Base-by-base conservation (phyloP, 1,284 basidiomycete species). In the Rhodofomes roseus region DNA sequence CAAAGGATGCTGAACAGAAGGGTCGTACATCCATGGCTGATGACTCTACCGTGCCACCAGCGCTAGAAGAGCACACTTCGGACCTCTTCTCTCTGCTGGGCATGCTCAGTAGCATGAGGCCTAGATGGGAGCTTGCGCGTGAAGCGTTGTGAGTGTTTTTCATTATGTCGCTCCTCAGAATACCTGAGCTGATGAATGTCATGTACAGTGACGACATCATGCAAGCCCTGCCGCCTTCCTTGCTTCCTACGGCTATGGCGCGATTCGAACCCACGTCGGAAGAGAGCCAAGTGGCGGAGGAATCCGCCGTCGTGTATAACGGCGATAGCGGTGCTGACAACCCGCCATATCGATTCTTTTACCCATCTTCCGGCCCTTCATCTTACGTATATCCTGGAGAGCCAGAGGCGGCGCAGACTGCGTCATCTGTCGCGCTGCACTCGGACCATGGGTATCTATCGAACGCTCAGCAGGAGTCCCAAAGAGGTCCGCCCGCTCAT, bases 81-180 rank as follows among this genome's bases (percentile, higher is more conserved):
- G 70, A 73, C 48, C 53, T 73, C 25, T 54, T 62, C 6, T 65
- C 64, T 43, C 43, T 71, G 23, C 61, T 73, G 55, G 57, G 52
- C 23, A 62, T 68, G 23, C 58, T 74, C 14, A 67, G 70, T 56
- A 66, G 68, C 56, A 66, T 70, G 7, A 63, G 63, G 12, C 58
- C 66, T 9, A 65, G 68, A 36, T 71, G 70, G 70, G 71, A 72
- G 53, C 63, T 68, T 0, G 73, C 72, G 0, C 63, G 66, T 22
- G 65, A 69, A 44, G 69, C 61, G 56, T 60, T 69, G 71, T 72
- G 51, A 65, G 68, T 61, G 18, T 51, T 56, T 40, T 37, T 55
- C 18, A 4, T 37, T 1, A 43, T 48, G 16, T 51, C 20, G 22
- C 8, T 20, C 18, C 11, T 27, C n/a, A 4, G 31, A 4, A 14